Evolutionary conservation across 345 rosid genomes (phyloP).

Genomic region (Salix arbutifolia): DNA sequence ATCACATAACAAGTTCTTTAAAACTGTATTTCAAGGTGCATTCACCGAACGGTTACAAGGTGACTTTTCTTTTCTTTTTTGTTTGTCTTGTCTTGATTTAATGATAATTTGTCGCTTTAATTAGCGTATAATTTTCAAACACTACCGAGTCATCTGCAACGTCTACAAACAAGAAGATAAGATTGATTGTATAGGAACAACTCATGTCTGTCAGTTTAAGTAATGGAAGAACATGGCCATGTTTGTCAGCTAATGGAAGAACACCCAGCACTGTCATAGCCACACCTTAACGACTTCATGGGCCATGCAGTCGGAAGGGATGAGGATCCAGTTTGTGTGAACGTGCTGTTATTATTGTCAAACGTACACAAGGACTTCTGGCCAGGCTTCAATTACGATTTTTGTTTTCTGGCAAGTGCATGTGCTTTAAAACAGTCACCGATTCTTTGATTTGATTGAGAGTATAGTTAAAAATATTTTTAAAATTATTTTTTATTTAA

Average conservation of each 20-base stretch:
- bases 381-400: too few relatives aligned
- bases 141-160: neutral
- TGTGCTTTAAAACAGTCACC: slow-evolving; percentile 1
- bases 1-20: too few relatives aligned
- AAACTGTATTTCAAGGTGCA: too few relatives aligned
- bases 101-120: too few relatives aligned
- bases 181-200: neutral
- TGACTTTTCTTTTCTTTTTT: too few relatives aligned
- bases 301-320: neutral
- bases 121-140: neutral
- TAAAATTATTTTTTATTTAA: too few relatives aligned
- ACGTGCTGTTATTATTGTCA: neutral
- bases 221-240: neutral
- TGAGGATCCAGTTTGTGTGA: neutral
- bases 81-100: too few relatives aligned
- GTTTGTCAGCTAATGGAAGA: neutral
- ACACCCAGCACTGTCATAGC: neutral
- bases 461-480: too few relatives aligned
- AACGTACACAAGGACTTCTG: neutral
- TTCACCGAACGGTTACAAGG: too few relatives aligned
- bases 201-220: neutral
- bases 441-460: too few relatives aligned
- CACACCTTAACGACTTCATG: neutral
- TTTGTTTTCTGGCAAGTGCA: neutral
- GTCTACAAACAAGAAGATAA: neutral